Evolutionary conservation across 202 grass and related monocot species (phyloP), one percentile per base, ranked within the genome.

Genomic region (Elaeis oleifera): DNA sequence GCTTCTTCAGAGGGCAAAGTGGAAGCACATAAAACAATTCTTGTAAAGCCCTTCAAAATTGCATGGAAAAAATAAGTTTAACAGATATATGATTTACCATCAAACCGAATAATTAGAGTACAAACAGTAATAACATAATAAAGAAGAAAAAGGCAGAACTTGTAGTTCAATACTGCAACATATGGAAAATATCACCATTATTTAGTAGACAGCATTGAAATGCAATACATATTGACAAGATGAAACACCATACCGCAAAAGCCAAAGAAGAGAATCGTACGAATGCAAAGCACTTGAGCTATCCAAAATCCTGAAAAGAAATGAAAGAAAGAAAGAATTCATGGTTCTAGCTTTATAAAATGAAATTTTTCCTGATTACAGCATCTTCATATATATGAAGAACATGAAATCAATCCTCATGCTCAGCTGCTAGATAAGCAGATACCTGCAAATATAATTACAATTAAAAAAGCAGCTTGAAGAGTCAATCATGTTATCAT

Each of bases 241-340:
- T 70, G 11, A 24, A 49, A 23, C 68, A 67, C 14, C 76, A 78
- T 81, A 96, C 90, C 87, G 83, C 73, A 90, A 71, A 72, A 83
- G 79, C 91, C 91, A 96, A 49, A 96, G 75, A 72, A 90, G 71
- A 31, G 84, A 70, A 54, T 96, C 91, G 60, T 90, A 81, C 63
- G 81, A 85, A 69, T 81, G 76, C 51, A 81, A 63, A 65, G 79
- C 55, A 76, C 79, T 83, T 51, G 79, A 77, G 74, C 84, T 78
- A 88, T 59, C 81, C 76, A 90, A 78, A 44, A 74, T 62, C 58
- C 75, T 90, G 81, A 74, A 81, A 51, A 61, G 59, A 59, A 36
- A 72, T 48, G 54, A 54, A 71, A 56, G 59, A 62, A 31, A 61
- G 17, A 44, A 44, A 44, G 1, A 44, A 14, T 5, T 44, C 36